Conservation (phyloP, 352 stramenopile genomes). For the Thraustochytrium striatum region DNA sequence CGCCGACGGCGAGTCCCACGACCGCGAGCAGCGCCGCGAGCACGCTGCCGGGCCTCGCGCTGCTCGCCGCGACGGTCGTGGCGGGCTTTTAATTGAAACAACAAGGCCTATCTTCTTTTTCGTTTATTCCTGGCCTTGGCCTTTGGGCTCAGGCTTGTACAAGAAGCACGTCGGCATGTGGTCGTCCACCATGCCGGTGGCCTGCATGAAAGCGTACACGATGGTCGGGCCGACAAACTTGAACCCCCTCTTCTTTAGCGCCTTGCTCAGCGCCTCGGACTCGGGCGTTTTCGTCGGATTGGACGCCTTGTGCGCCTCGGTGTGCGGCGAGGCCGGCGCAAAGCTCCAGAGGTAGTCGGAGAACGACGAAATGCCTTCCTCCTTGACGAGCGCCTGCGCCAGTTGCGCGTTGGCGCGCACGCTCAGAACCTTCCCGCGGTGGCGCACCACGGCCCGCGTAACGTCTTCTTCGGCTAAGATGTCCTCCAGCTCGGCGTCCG, state of each 20-base stretch:
- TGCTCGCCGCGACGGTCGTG: too few relatives aligned
- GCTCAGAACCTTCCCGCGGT: constrained; percentile 59
- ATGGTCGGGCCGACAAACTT: constrained; percentile 62
- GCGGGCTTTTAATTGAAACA: too few relatives aligned
- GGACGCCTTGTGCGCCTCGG: constrained; percentile 50
- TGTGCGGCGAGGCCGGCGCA: constrained; percentile 57
- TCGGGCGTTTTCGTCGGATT: constrained; percentile 53
- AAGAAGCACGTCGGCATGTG: constrained; percentile 55
- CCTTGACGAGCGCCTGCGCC: constrained; percentile 54
- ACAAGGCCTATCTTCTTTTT: too few relatives aligned
- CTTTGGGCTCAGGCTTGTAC: not conserved
- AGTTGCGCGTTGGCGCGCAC: constrained; percentile 59
- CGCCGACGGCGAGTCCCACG: too few relatives aligned
- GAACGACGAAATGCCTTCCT: constrained; percentile 49
- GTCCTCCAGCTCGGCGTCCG: constrained; percentile 51
- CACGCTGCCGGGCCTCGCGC: too few relatives aligned
- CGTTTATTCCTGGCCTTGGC: too few relatives aligned
- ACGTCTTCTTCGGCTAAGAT: not conserved
- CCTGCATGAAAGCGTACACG: constrained; percentile 62
- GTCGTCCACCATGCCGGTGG: constrained; percentile 61
- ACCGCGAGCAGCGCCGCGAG: too few relatives aligned
- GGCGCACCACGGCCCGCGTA: constrained; percentile 51
- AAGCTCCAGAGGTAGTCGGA: constrained; percentile 60
- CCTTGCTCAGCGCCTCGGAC: constrained; percentile 59
- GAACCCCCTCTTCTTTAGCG: constrained; percentile 58